These are phyloP conservation scores for Scleroderma bovista DNA, from an alignment of 768 basidiomycete genomes.

Conservation along the genomic window DNA sequence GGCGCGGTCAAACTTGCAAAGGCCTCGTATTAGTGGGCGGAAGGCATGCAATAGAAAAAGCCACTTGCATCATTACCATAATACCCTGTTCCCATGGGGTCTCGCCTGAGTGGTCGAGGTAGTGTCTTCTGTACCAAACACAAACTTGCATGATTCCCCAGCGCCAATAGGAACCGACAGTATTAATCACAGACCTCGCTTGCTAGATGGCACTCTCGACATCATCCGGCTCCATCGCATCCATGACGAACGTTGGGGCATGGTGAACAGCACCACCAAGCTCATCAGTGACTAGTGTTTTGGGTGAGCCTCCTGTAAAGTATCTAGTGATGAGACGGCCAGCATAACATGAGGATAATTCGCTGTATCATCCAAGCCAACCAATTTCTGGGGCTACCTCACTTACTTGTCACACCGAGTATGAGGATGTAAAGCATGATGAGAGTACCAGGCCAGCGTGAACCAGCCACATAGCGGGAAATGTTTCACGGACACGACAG, in stretches of 20 bases:
- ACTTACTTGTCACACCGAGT: conserved; percentile 59
- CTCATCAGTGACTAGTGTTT: conserved; percentile 46
- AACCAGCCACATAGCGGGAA: too few relatives aligned
- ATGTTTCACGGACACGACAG: too few relatives aligned
- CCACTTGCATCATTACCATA: conserved; percentile 48
- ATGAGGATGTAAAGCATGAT: conserved; percentile 55
- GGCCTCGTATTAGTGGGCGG: conserved; percentile 9
- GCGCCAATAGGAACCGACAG: conserved; percentile 68
- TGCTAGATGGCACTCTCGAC: conserved; percentile 53
- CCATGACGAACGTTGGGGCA: conserved; percentile 47
- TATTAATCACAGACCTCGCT: conserved; percentile 67
- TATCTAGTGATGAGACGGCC: conserved; percentile 66
- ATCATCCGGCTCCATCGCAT: conserved; percentile 48
- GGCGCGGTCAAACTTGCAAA: conserved; percentile 59
- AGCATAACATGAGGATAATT: conserved; percentile 46
- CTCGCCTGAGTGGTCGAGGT: conserved; percentile 83
- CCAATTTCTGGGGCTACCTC: background rate
- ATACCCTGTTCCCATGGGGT: conserved; percentile 59
- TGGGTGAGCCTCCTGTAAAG: conserved; percentile 46
- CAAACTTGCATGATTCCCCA: conserved; percentile 81
- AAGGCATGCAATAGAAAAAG: conserved; percentile 2
- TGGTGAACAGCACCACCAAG: conserved; percentile 34
- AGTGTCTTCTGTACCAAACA: conserved; percentile 68
- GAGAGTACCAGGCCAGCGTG: background rate
- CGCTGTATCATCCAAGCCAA: background rate